A percentile compares a stretch with the other conserved stretches of the same genome.
Evolutionary conservation across 1,284 basidiomycete genomes (phyloP).

Genomic region (Abortiporus biennis): DNA sequence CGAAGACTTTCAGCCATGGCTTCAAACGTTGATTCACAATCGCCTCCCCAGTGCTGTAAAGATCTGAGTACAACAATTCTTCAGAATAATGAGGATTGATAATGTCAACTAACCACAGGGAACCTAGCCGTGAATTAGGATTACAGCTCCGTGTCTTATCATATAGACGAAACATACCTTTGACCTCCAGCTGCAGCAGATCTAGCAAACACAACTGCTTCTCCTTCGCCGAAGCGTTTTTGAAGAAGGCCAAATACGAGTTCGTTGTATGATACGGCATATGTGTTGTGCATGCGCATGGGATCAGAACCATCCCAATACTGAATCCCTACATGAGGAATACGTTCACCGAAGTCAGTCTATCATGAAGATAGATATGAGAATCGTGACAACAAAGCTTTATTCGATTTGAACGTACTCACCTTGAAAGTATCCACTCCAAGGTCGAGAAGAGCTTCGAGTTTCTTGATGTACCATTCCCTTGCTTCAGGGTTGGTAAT

Average conservation of each 20-base stretch:
- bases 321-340: conserved; percentile 55
- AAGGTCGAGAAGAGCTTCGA: conserved; percentile 56
- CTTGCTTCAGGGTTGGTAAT: conserved; percentile 66
- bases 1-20: conserved; percentile 74
- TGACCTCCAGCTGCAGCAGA: conserved; percentile 65
- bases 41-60: conserved; percentile 67
- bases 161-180: conserved; percentile 29
- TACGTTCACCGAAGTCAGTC: conserved; percentile 70
- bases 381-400: not conserved
- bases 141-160: not conserved
- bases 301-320: conserved; percentile 71
- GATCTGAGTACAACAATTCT: not conserved
- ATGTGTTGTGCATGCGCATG: conserved; percentile 60
- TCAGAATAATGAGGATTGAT: not conserved
- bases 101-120: conserved; percentile 26
- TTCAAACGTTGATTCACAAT: conserved; percentile 73
- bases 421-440: conserved; percentile 73
- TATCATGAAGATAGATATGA: conserved; percentile 19
- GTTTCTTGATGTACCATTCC: conserved; percentile 60
- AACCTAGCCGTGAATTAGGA: conserved; percentile 19
- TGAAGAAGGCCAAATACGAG: conserved; percentile 60
- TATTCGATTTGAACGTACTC: conserved; percentile 3
- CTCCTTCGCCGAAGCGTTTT: conserved; percentile 52
- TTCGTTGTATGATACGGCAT: conserved; percentile 64
- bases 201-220: conserved; percentile 67